A percentile compares a stretch with the other conserved stretches of the same genome.
Evolutionary conservation across 2,329 filamentous ascomycete species (phyloP).

Genomic region (Claviceps purpurea): DNA sequence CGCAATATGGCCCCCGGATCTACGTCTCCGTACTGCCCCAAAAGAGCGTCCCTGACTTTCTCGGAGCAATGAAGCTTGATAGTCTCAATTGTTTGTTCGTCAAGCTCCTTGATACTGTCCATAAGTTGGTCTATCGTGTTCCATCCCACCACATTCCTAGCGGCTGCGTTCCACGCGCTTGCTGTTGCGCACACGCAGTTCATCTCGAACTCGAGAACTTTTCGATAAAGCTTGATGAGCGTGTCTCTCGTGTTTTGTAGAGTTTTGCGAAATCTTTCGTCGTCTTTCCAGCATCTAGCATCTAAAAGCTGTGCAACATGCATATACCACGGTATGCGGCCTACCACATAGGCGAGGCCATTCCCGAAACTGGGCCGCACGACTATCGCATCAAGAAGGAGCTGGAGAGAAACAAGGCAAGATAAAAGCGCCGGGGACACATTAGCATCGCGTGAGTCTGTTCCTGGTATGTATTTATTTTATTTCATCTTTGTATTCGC

Average conservation of each 20-base stretch:
- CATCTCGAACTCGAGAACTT: constrained; percentile 25
- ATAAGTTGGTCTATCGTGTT: constrained; percentile 16
- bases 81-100: constrained; percentile 12
- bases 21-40: constrained; percentile 8
- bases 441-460: neutral
- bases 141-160: constrained; percentile 24
- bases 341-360: constrained; percentile 19
- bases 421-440: neutral
- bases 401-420: constrained; percentile 9
- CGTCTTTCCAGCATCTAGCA: constrained; percentile 10
- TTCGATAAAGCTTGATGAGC: constrained; percentile 17
- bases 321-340: constrained; percentile 23
- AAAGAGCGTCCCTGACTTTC: constrained; percentile 7
- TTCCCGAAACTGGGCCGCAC: constrained; percentile 16
- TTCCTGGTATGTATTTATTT: neutral
- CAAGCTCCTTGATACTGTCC: constrained; percentile 14
- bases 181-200: constrained; percentile 25
- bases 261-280: constrained; percentile 11
- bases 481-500: neutral
- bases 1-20: neutral
- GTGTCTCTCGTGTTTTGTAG: constrained; percentile 11
- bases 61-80: constrained; percentile 12
- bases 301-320: constrained; percentile 16
- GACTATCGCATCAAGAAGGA: constrained; percentile 23
- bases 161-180: constrained; percentile 22